These are phyloP conservation scores for Solanum hybrid DNA, from an alignment of 305 asterid species.

Conservation along the genomic window DNA sequence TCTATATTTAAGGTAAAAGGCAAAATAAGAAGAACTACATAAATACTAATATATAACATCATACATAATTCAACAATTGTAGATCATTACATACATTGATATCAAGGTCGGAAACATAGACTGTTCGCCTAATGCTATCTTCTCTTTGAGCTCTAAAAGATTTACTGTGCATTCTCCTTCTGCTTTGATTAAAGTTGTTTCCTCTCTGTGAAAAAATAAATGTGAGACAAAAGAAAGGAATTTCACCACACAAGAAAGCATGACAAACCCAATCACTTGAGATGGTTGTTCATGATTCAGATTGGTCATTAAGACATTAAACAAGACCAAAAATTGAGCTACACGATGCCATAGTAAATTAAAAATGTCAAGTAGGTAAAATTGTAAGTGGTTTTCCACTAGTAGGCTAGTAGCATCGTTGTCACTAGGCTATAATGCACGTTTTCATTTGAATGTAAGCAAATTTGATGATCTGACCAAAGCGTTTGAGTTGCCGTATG, in stretches of 20 bases:
- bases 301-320: background rate
- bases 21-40: background rate
- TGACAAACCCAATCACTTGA: background rate
- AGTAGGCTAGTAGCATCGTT: background rate
- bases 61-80: background rate
- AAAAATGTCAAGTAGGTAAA: background rate
- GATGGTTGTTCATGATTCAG: background rate
- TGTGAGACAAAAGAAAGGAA: background rate
- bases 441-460: background rate
- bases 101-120: conserved; percentile 87
- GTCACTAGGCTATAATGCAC: background rate
- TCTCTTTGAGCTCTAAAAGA: conserved; percentile 87
- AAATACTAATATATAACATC: background rate
- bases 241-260: background rate
- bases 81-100: conserved; percentile 47
- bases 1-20: conserved; percentile 26
- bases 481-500: background rate
- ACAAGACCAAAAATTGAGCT: background rate
- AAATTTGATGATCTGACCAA: background rate
- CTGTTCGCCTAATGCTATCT: conserved; percentile 87
- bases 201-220: conserved; percentile 44
- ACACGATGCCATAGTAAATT: background rate
- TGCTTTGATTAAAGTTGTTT: conserved; percentile 48
- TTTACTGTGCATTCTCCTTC: conserved; percentile 58
- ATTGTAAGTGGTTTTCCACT: background rate